Evolutionary conservation across 2,329 filamentous ascomycete genomes (phyloP).

Genomic region (Monilinia fructigena): DNA sequence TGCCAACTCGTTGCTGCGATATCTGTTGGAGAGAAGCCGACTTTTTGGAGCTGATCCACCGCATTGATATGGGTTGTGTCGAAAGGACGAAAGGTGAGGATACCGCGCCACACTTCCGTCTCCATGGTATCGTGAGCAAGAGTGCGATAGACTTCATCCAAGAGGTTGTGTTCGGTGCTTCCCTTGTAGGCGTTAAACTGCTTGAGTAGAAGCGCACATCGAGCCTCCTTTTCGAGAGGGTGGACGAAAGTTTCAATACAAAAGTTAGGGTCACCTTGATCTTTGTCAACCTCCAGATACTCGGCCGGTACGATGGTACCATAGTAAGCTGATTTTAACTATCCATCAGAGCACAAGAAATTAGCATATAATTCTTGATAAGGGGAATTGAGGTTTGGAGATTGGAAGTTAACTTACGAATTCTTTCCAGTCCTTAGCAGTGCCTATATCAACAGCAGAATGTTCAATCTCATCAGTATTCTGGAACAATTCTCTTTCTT

Average conservation of each 20-base stretch:
- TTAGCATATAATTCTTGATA: not conserved
- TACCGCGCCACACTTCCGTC: not conserved
- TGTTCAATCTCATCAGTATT: not conserved
- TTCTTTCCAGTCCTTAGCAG: not conserved
- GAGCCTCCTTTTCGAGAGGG: not conserved
- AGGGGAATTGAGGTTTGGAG: not conserved
- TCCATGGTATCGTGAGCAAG: not conserved
- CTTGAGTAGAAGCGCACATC: not conserved
- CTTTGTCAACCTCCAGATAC: not conserved
- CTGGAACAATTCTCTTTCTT: too few relatives aligned
- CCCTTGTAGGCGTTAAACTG: not conserved
- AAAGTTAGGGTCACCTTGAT: not conserved
- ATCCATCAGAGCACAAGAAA: not conserved
- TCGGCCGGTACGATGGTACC: not conserved
- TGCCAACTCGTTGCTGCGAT: too few relatives aligned
- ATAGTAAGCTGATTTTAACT: not conserved
- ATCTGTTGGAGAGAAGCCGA: not conserved
- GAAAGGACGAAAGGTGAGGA: not conserved
- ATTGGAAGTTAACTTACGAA: not conserved
- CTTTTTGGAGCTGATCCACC: too few relatives aligned
- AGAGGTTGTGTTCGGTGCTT: not conserved
- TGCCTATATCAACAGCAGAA: not conserved
- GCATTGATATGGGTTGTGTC: not conserved
- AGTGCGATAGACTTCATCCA: not conserved
- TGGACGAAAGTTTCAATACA: not conserved